Evolutionary conservation across 148 eudicot species (phyloP).

Genomic region (Rhododendron henanense): DNA sequence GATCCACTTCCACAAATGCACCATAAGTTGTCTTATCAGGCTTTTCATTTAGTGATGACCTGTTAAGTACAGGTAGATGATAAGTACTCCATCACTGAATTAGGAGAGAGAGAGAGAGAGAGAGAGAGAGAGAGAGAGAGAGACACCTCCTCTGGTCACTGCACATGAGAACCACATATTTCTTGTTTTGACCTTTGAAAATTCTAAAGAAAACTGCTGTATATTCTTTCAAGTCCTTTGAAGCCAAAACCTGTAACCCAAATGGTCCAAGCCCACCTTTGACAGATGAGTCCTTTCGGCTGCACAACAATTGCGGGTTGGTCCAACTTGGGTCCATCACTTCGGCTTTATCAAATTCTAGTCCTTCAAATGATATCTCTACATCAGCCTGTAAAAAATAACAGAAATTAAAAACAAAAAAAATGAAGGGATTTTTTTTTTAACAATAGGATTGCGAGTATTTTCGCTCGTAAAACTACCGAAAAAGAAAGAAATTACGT

Average conservation of each 20-base stretch:
- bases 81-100: background rate
- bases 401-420: background rate
- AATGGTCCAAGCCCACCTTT: slow-evolving; percentile 59
- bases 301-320: slow-evolving; percentile 43
- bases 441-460: no score
- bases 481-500: background rate
- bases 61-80: slow-evolving; percentile 23
- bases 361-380: slow-evolving; percentile 37
- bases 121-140: background rate
- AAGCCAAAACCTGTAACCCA: slow-evolving; percentile 59
- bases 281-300: slow-evolving; percentile 30
- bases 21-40: slow-evolving; percentile 47
- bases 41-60: slow-evolving; percentile 41
- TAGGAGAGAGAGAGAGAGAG: background rate
- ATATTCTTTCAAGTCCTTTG: slow-evolving; percentile 47
- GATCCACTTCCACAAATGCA: slow-evolving; percentile 55
- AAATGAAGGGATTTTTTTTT: background rate
- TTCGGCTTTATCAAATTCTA: slow-evolving; percentile 27
- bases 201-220: slow-evolving; percentile 67
- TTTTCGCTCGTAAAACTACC: background rate
- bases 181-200: slow-evolving; percentile 35
- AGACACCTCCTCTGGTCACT: slow-evolving; percentile 60
- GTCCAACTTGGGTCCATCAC: slow-evolving; percentile 35
- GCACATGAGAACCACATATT: slow-evolving; percentile 60
- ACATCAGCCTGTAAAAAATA: slow-evolving; percentile 46